phyloP scores from a whole-genome alignment of 208 protist genomes.

The Crithidia thermophila region DNA sequence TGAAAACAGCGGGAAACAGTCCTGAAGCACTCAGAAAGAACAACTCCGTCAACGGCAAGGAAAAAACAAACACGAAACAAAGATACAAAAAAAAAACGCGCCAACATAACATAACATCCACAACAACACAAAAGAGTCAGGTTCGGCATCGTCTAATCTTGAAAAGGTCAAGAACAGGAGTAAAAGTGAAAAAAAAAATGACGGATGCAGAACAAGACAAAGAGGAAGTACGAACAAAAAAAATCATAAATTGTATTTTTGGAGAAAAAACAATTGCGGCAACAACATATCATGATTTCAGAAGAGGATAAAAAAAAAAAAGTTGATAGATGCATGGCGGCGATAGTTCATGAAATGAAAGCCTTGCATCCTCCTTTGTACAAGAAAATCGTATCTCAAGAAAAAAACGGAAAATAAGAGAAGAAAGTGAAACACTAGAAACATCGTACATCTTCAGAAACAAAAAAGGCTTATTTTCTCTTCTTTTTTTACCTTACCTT shows the following conservation, averaged over 20 bases:
- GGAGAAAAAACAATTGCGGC: too few species aligned
- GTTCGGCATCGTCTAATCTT: too few species aligned
- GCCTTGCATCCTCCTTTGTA: too few species aligned
- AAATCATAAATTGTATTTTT: too few species aligned
- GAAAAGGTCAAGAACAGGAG: slow-evolving; percentile 1
- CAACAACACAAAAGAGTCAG: too few species aligned
- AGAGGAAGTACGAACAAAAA: too few species aligned
- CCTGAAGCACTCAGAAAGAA: slow-evolving; percentile 4
- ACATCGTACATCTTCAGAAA: background rate
- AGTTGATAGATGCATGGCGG: too few species aligned
- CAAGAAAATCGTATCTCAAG: background rate
- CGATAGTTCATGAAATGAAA: too few species aligned
- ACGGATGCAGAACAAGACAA: background rate
- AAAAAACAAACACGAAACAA: background rate
- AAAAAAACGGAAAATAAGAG: background rate
- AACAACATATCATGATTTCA: too few species aligned
- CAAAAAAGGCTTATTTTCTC: slow-evolving; percentile 7
- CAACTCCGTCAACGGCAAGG: background rate
- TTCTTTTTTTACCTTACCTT: background rate
- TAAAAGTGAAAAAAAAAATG: slow-evolving; percentile 24
- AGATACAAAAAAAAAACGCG: slow-evolving; percentile 9
- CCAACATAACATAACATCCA: too few species aligned
- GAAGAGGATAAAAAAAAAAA: too few species aligned
- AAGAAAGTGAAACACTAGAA: slow-evolving; percentile 3
- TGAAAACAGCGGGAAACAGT: too few species aligned